Conservation (phyloP, 2,329 filamentous ascomycete genomes). For the Fusarium sp. region DNA sequence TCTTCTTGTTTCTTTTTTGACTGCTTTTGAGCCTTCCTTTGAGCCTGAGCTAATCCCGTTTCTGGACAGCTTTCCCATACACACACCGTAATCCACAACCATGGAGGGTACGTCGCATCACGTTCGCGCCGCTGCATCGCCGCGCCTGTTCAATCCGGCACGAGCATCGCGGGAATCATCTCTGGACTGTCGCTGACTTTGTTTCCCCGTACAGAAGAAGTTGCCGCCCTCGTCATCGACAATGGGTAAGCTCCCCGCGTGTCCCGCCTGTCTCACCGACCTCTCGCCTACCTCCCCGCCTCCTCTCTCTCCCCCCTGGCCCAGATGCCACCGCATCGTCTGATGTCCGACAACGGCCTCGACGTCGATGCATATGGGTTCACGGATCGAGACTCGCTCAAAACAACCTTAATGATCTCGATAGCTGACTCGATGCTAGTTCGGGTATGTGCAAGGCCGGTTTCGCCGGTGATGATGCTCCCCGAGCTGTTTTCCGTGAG, state of each 20-base stretch:
- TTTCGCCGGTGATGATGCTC: constrained; percentile 99
- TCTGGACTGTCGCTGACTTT: constrained; percentile 52
- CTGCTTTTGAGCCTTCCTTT: constrained; percentile 34
- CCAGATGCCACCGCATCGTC: constrained; percentile 39
- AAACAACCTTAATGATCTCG: background rate
- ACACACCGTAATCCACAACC: constrained; percentile 55
- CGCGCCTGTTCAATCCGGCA: constrained; percentile 37
- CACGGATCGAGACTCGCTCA: constrained; percentile 9
- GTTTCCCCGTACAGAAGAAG: constrained; percentile 80
- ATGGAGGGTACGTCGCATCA: constrained; percentile 62
- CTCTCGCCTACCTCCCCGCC: constrained; percentile 40
- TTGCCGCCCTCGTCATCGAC: constrained; percentile 99
- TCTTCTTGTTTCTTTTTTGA: constrained; percentile 38
- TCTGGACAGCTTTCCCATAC: constrained; percentile 47
- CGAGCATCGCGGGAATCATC: constrained; percentile 34
- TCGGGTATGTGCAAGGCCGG: constrained; percentile 99
- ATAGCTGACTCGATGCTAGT: constrained; percentile 65
- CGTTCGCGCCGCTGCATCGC: constrained; percentile 40
- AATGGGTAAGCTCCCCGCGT: constrained; percentile 88
- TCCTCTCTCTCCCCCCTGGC: constrained; percentile 30
- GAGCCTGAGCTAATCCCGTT: constrained; percentile 43
- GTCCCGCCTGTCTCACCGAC: constrained; percentile 49
- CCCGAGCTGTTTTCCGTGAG: constrained; percentile 99
- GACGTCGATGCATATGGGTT: constrained; percentile 19
- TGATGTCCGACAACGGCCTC: constrained; percentile 34